Conservation (phyloP, 176 grass and related monocot genomes). For the Musa troglodytarum region DNA sequence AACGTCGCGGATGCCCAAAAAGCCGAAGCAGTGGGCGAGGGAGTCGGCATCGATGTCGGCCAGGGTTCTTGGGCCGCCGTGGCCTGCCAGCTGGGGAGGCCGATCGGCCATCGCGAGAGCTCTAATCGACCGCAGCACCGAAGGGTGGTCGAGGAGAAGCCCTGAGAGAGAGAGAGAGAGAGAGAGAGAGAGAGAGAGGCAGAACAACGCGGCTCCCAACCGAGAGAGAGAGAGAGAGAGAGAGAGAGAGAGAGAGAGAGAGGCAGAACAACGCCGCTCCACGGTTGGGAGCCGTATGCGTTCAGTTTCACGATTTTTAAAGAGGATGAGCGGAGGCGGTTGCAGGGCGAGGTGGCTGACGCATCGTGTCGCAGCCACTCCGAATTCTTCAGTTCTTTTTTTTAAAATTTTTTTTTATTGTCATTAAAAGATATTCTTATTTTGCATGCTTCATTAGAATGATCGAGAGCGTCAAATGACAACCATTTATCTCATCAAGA, state of each 20-base stretch:
- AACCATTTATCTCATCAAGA: too few species aligned
- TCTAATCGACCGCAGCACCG: too few species aligned
- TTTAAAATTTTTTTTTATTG: too few species aligned
- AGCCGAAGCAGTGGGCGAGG: slow-evolving; percentile 50
- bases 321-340: too few species aligned
- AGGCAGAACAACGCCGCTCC: neutral
- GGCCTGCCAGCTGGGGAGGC: neutral
- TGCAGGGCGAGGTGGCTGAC: too few species aligned
- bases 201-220: neutral
- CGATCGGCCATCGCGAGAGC: neutral
- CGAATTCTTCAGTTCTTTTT: too few species aligned
- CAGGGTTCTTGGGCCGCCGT: slow-evolving; percentile 28
- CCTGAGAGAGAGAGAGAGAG: neutral
- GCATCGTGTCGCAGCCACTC: too few species aligned
- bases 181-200: neutral
- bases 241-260: neutral
- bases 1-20: slow-evolving; percentile 47
- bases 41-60: slow-evolving; percentile 53
- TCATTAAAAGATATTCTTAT: too few species aligned
- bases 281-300: too few species aligned
- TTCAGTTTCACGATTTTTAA: too few species aligned
- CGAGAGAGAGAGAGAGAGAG: neutral
- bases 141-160: neutral
- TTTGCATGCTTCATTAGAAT: too few species aligned
- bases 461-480: too few species aligned